Evolutionary conservation across 371 early-diverging fungal species (phyloP), one percentile per base, ranked within the genome.

Genomic region (Syncephalis fuscata): DNA sequence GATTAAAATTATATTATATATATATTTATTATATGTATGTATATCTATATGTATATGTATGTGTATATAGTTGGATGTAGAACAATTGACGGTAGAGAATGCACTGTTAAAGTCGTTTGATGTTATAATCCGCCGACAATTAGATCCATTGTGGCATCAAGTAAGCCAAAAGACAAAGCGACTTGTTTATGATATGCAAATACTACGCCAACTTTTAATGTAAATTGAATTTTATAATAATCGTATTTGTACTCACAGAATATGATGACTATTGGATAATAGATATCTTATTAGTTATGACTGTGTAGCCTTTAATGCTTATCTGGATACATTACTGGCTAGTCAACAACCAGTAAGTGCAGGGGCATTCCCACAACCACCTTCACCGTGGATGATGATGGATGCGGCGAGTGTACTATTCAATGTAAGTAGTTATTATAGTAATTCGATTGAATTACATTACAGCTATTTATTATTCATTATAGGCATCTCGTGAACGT

Each of bases 101-200:
- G 74, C 88, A 0, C 67, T 92, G 40, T 83, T 82, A 58, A 69
- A 71, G 42, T 78, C 82, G 0, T 92, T 90, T 59, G 92, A 91
- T 64, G 53, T 56, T 3, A 67, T 80, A 32, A 61, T 93, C 15
- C 66, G 82, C 17, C 60, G 63, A 2, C 86, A 87, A 58, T 59
- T 95, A 25, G 82, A 82, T 50, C 85, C 90, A 1, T 66, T 87
- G 23, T 94, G 94, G 94, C 92, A 94, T 61, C 66, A 74, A 7
- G 71, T 92, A 11, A 69, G 79, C 32, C 50, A 61, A 10, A 76
- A 76, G 24, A 80, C 82, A 0, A 85, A 85, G 52, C 76, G 82
- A 23, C 62, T 91, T 11, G 80, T 86, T 2, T 57, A 57, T 0
- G 94, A 95, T 55, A 44, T 95, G 21, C 68, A 67, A 16, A 69